These are phyloP conservation scores for Petunia hybrid DNA, from an alignment of 305 asterid genomes.

Conservation along the genomic window DNA sequence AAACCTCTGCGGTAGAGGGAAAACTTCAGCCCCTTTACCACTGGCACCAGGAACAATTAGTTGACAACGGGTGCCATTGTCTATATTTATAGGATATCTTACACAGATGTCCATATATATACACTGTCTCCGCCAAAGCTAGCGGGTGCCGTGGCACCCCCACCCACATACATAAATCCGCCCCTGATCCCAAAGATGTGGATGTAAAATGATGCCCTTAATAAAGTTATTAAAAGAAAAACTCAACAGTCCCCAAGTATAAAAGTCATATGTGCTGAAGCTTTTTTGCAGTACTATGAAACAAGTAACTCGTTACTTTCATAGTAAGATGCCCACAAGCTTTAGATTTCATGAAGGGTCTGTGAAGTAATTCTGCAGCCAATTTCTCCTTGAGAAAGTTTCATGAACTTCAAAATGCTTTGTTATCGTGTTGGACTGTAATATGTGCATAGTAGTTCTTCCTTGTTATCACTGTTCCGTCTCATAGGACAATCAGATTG, in stretches of 20 bases:
- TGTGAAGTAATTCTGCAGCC: slow-evolving; percentile 17
- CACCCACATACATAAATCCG: too few relatives aligned
- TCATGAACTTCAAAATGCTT: neutral
- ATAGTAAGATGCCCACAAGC: neutral
- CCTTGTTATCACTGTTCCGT: neutral
- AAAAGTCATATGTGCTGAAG: neutral
- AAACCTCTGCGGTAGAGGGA: too few relatives aligned
- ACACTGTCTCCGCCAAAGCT: too few relatives aligned
- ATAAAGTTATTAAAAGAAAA: neutral
- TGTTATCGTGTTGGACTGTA: neutral
- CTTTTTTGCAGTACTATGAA: neutral
- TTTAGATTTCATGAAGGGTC: slow-evolving; percentile 17
- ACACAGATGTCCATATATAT: too few relatives aligned
- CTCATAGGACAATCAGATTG: neutral
- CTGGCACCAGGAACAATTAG: too few relatives aligned
- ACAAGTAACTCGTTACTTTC: slow-evolving; percentile 7
- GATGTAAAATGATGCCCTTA: neutral
- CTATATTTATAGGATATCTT: too few relatives aligned
- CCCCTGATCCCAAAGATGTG: neutral
- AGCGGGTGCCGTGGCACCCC: too few relatives aligned
- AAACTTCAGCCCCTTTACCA: too few relatives aligned
- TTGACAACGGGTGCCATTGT: too few relatives aligned
- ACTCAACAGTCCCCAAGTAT: slow-evolving; percentile 7
- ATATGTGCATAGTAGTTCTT: neutral
- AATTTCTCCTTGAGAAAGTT: neutral